Evolutionary conservation across 2,329 filamentous ascomycete species (phyloP), one percentile per base, ranked within the genome.

Genomic region (Ambrosiella cleistominuta): DNA sequence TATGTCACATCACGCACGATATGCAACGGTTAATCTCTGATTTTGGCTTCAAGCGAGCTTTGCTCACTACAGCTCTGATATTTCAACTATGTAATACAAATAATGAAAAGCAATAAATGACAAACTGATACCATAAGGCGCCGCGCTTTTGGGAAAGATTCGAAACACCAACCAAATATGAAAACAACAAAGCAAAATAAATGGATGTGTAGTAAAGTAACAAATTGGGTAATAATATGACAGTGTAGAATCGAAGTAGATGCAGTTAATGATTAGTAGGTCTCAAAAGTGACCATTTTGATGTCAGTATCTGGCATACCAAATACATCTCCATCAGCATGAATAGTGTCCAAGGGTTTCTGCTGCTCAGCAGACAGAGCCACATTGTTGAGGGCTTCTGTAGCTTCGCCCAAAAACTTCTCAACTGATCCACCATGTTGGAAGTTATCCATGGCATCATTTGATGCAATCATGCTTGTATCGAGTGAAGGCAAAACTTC

Each of bases 401-500:
- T 54, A 44, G 51, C 53, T 7, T 40, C 44, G 15, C 52, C 51
- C 7, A 55, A 15, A 5, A 60, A 17, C 11, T 38, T 40, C 38
- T 42, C 52, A 12, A 42, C 39, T 9, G 37, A n/a, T 19, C 44
- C 52, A 6, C 52, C 52, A 27, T 54, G 52, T n/a, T 60, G 59
- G 6, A 42, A 52, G 42, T 44, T 19, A 35, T 56, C 59, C 2
- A 57, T 40, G 35, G 51, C 44, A 51, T 57, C 56, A 7, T 44
- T 49, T 27, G 59, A 54, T 2, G 59, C 58, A 11, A 60, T 44
- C 35, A 57, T 56, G 52, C 59, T 60, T 19, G 51, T 54, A 38
- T 60, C 59, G 9, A 60, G 47, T 35, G 59, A 60, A 39, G 59
- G 56, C 37, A 60, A n/a, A 7, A 52, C 56, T 37, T 60, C 59